Base-by-base conservation (phyloP, 2,329 filamentous ascomycete genomes). In the Alternaria viburni region DNA sequence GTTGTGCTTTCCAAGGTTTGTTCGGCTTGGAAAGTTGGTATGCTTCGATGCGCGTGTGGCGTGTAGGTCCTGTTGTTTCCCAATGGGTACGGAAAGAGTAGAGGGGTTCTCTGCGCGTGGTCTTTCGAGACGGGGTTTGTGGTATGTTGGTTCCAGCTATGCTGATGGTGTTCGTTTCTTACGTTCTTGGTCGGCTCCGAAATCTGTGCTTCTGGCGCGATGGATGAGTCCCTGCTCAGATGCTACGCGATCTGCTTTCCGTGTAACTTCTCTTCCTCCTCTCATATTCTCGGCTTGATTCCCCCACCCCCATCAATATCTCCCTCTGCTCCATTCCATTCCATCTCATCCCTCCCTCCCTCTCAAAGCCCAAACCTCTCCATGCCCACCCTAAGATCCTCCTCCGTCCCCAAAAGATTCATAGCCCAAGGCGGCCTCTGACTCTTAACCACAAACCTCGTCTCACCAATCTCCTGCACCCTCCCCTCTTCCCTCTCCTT, bases 351-450 rank as follows among this genome's bases (percentile, higher is more conserved):
- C 19, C 12, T 13, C 19, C 21, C 4, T 5, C 19, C 13, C n/a
- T 17, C 3, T 57, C 25, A 67, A 3, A 76, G 45, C 9, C 60
- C 69, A 28, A 78, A 59, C 61, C 65, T 74, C 57, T 77, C 75
- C 72, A 79, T 72, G 5, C 73, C 74, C 5, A 56, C 49, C 44
- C 68, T 69, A 23, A 96, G 84, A 77, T 96, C 92, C 60, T 90
- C 87, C 73, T 96, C 91, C n/a, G 93, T 86, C 3, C 88, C 89
- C 65, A 97, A 80, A 61, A 97, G 75, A 1, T 94, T 94, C 76
- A 96, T 85, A 1, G 93, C 93, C 82, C 91, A 93, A 71, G 90
- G 89, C 4, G 91, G 84, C 69, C 88, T 85, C 71, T 91, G 88
- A 9, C 84, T 85, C 67, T 86, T 85, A 50, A 90, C 86, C 11